These are phyloP conservation scores for Drechslerella dactyloides DNA, from an alignment of 2,329 filamentous ascomycete genomes.

Conservation along the genomic window DNA sequence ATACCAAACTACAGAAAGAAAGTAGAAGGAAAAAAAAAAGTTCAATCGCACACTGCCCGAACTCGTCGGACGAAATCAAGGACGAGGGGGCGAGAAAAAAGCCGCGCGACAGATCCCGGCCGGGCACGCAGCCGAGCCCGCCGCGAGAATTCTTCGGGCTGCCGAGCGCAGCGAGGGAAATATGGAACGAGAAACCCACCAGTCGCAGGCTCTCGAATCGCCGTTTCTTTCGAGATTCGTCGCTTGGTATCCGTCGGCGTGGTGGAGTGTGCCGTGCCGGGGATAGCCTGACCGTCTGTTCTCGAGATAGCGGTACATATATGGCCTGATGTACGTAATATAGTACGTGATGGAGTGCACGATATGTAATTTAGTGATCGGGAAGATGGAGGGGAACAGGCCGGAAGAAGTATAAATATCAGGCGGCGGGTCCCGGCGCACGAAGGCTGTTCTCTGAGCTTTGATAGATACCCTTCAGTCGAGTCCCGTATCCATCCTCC, in stretches of 20 bases:
- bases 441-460: neutral
- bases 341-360: neutral
- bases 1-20: neutral
- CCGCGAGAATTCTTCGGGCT: constrained; percentile 50
- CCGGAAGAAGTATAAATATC: neutral
- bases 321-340: neutral
- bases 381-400: neutral
- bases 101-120: constrained; percentile 5
- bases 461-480: too few relatives aligned
- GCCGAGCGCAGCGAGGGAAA: constrained; percentile 31
- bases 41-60: constrained; percentile 41
- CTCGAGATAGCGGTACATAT: neutral
- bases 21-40: neutral
- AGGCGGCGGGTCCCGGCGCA: neutral
- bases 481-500: too few relatives aligned
- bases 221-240: constrained; percentile 35
- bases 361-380: too few relatives aligned
- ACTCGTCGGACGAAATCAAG: neutral
- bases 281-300: too few relatives aligned
- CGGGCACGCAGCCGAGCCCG: constrained; percentile 15
- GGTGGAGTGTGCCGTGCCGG: too few relatives aligned
- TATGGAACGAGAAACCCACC: constrained; percentile 36
- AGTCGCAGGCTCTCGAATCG: constrained; percentile 44
- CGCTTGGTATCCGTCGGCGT: too few relatives aligned
- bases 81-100: neutral